Evolutionary conservation across 1,139 yeast genomes (phyloP), one percentile per base, ranked within the genome.

Genomic region (Saccharomyces uvarum): DNA sequence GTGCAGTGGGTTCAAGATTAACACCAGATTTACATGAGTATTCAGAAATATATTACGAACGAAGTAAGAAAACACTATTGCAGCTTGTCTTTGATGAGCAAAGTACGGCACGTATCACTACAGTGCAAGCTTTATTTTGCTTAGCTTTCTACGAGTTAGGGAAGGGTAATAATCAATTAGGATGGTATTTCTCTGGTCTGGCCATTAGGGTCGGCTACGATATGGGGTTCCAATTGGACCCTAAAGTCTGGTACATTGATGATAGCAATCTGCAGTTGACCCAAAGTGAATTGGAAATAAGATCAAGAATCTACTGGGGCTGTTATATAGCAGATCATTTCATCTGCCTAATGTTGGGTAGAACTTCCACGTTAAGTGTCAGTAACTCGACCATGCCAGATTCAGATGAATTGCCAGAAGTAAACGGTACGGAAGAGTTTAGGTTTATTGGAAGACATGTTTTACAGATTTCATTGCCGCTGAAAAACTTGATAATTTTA

Each of bases 221-320:
- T 61, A 70, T 83, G 60, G 87, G 87, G 1, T 83, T 83, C 63
- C 86, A 83, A 64, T 70, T 82, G 51, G 78, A 82, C 57, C 86
- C 87, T 0, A 75, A 78, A 56, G 80, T 78, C n/a, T 81, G 85
- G 85, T 63, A 63, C 48, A 63, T 69, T 11, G 66, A 70, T 28
- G 63, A 61, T 48, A 53, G 49, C 3, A 56, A 56, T 16, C 54
- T 58, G 27, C 59, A 58, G 46, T 55, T 68, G 48, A 66, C 72
- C 2, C 65, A 68, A 47, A 66, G 72, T 53, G 84, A 81, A 63
- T 74, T 78, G 13, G 81, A 78, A 47, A 82, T 83, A 55, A 72
- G 85, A 58, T 77, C 82, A 48, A 70, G 88, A 58, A 80, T 83
- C 8, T 83, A 80, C 64, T 83, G 88, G 88, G 87, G 88, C 1